Evolutionary conservation across 345 rosid genomes (phyloP), one percentile per base, ranked within the genome.

Genomic region (Tarenaya hassleriana): DNA sequence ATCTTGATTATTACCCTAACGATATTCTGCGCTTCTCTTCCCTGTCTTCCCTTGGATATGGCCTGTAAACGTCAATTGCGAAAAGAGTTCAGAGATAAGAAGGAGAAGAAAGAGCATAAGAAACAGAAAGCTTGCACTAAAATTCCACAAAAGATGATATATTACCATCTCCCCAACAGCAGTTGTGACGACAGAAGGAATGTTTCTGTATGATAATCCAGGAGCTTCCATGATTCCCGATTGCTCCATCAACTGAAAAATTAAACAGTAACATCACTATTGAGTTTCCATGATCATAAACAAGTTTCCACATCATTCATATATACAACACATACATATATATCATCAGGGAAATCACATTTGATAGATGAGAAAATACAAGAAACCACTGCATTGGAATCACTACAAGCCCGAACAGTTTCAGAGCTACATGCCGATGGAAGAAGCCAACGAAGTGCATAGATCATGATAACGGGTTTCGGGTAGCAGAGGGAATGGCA

Each of bases 11-110:
- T n/a, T 57, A 83, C 97, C 77, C 56, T 77, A 48, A 86, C 73
- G 47, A 77, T 50, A 63, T 90, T 90, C 50, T 82, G 95, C 2
- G 96, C 95, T 67, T 86, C 96, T 70, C 87, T 82, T 72, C 96
- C 98, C 50, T 91, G 98, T 14, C 80, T 73, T 60, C 82, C 98
- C 73, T 91, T 86, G 4, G 98, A 84, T 60, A 84, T 67, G 32
- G 77, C 77, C 94, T 88, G 61, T 37, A 50, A 56, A 8, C 16
- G 67, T 16, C 35, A 8, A 8, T 58, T 41, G 55, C 10, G 48
- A 31, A 18, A 31, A 29, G 1, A 35, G 1, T 42, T 6, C n/a
- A 4, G 47, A 7, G 8, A 14, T 27, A n/a, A n/a, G n/a, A n/a
- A n/a, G n/a, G n/a, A n/a, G n/a, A n/a, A n/a, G n/a, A n/a, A n/a